Conservation (phyloP, 2,329 filamentous ascomycete genomes). For the Leptodontidium sp. region DNA sequence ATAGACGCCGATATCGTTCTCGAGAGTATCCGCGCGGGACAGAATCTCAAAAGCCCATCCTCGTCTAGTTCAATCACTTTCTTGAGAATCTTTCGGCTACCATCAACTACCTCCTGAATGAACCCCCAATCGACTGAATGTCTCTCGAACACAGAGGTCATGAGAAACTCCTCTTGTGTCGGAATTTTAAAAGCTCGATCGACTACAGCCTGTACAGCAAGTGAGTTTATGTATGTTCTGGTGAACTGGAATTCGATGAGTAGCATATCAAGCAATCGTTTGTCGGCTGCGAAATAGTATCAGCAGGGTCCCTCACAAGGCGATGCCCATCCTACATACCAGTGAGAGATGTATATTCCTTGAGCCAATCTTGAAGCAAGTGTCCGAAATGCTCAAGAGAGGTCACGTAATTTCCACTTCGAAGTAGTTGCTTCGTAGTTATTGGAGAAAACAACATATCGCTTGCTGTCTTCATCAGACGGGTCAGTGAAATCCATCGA, state of each 20-base stretch:
- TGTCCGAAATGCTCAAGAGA: constrained; percentile 56
- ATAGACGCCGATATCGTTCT: constrained; percentile 63
- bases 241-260: constrained; percentile 60
- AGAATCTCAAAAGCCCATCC: constrained; percentile 56
- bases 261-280: constrained; percentile 46
- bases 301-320: too few relatives aligned
- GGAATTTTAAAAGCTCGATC: constrained; percentile 53
- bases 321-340: background rate
- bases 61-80: constrained; percentile 58
- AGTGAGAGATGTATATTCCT: constrained; percentile 1
- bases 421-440: constrained; percentile 50
- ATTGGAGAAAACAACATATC: constrained; percentile 60
- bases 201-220: constrained; percentile 64
- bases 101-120: constrained; percentile 63
- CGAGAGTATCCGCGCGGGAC: constrained; percentile 60
- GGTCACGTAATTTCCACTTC: constrained; percentile 59
- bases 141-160: constrained; percentile 53
- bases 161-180: background rate
- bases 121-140: constrained; percentile 58
- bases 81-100: constrained; percentile 59
- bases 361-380: constrained; percentile 41
- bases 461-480: constrained; percentile 58
- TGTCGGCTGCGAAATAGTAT: constrained; percentile 13
- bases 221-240: constrained; percentile 53
- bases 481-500: constrained; percentile 58